These are phyloP conservation scores for Penicillium subrubescens DNA, from an alignment of 495 filamentous ascomycete species.

Conservation along the genomic window DNA sequence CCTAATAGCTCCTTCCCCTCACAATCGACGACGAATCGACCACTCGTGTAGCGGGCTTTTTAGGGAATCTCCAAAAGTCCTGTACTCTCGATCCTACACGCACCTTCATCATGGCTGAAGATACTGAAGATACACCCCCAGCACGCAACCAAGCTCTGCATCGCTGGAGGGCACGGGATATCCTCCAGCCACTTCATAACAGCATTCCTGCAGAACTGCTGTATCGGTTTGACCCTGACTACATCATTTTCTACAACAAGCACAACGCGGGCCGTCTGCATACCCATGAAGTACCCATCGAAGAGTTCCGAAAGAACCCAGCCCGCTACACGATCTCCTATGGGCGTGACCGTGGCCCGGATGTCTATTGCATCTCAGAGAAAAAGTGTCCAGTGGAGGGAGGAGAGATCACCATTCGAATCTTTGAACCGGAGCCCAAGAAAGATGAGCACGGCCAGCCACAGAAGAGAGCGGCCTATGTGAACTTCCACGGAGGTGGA, in stretches of 20 bases:
- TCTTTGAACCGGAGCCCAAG: slow-evolving; percentile 39
- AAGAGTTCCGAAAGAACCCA: slow-evolving; percentile 47
- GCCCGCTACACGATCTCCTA: slow-evolving; percentile 37
- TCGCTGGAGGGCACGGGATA: slow-evolving; percentile 21
- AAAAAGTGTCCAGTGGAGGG: slow-evolving; percentile 41
- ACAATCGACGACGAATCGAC: not conserved
- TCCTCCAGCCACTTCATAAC: slow-evolving; percentile 39
- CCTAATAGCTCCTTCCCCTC: not conserved
- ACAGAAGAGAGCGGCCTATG: slow-evolving; percentile 40
- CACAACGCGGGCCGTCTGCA: slow-evolving; percentile 44
- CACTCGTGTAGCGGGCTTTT: too few relatives aligned
- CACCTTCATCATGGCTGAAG: slow-evolving; percentile 13
- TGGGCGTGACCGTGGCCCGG: slow-evolving; percentile 36
- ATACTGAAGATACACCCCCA: slow-evolving; percentile 1
- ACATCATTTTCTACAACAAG: slow-evolving; percentile 41
- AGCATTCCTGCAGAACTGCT: slow-evolving; percentile 38
- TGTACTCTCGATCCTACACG: not conserved
- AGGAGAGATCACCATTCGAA: slow-evolving; percentile 39
- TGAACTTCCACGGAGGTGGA: slow-evolving; percentile 45
- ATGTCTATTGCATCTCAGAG: slow-evolving; percentile 42
- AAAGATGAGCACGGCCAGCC: slow-evolving; percentile 30
- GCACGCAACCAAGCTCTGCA: slow-evolving; percentile 22
- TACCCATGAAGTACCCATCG: slow-evolving; percentile 46
- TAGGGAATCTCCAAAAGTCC: not conserved
- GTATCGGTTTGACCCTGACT: slow-evolving; percentile 37